Evolutionary conservation across 169 alveolate species (phyloP).

Genomic region (Plasmodium inui): DNA sequence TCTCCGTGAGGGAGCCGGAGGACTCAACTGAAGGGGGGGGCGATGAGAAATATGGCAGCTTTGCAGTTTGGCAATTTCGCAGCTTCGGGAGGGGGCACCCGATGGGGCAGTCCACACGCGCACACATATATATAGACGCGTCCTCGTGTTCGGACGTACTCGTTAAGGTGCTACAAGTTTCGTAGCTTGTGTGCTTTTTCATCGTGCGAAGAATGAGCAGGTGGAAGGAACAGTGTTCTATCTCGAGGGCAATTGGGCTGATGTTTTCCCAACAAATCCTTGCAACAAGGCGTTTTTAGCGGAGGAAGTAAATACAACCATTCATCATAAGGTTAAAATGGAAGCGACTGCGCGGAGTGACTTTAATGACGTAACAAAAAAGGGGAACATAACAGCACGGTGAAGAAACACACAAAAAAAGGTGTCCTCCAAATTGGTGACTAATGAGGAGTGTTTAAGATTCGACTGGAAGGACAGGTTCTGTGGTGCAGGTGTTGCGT

Average conservation of each 20-base stretch:
- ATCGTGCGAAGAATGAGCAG: neutral
- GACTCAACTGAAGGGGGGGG: slow-evolving; percentile 27
- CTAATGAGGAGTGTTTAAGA: neutral
- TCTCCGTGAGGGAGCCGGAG: slow-evolving; percentile 31
- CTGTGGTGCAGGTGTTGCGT: neutral
- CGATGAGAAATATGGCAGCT: neutral
- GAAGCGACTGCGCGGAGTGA: neutral
- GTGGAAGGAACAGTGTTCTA: neutral
- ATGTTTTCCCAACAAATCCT: neutral
- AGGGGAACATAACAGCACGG: neutral
- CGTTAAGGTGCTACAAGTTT: slow-evolving; percentile 51
- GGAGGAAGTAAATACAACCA: neutral
- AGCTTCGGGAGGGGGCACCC: neutral
- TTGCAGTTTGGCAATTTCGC: neutral
- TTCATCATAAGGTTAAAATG: neutral
- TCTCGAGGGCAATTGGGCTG: neutral
- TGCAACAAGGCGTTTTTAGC: neutral
- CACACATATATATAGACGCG: neutral
- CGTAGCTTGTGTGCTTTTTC: slow-evolving; percentile 23
- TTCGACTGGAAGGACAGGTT: neutral
- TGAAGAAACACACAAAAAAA: neutral
- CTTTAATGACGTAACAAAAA: neutral
- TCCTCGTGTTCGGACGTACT: neutral
- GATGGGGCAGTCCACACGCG: neutral
- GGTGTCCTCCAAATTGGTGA: neutral